Evolutionary conservation across 305 asterid species (phyloP).

Genomic region (Solanum hybrid): DNA sequence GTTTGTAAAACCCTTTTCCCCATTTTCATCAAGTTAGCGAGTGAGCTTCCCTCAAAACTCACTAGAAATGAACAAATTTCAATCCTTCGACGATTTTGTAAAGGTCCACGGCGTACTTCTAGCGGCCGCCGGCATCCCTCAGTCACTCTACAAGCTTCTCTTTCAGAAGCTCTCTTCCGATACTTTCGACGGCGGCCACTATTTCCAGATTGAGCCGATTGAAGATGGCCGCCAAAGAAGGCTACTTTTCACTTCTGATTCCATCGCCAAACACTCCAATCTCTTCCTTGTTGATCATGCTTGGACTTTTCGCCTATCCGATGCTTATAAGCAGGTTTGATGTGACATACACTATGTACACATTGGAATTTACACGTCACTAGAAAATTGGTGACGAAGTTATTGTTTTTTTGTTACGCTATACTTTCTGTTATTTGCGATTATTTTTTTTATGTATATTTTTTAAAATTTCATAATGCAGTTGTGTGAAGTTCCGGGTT

Average conservation of each 20-base stretch:
- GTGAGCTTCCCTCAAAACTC: neutral
- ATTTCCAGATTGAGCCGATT: slow-evolving; percentile 80
- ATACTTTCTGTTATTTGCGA: neutral
- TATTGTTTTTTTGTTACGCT: neutral
- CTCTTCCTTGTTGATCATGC: slow-evolving; percentile 95
- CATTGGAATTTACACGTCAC: neutral
- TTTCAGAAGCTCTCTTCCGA: slow-evolving; percentile 70
- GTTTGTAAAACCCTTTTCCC: neutral
- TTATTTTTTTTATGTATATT: neutral
- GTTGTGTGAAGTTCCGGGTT: slow-evolving; percentile 82
- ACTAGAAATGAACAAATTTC: slow-evolving; percentile 37
- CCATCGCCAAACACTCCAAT: slow-evolving; percentile 46
- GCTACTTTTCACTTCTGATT: slow-evolving; percentile 46
- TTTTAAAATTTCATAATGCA: slow-evolving; percentile 19
- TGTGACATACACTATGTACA: neutral
- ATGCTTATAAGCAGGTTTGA: slow-evolving; percentile 42
- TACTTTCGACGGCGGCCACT: slow-evolving; percentile 77
- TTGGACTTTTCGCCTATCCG: slow-evolving; percentile 87
- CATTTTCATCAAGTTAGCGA: neutral
- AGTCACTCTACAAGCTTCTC: slow-evolving; percentile 52
- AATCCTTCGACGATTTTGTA: slow-evolving; percentile 55
- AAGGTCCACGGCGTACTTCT: slow-evolving; percentile 67
- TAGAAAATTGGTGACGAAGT: neutral
- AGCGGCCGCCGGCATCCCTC: slow-evolving; percentile 79
- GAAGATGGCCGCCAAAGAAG: slow-evolving; percentile 77